phyloP scores from a whole-genome alignment of 169 alveolate species.

The Condylostoma magnum region DNA sequence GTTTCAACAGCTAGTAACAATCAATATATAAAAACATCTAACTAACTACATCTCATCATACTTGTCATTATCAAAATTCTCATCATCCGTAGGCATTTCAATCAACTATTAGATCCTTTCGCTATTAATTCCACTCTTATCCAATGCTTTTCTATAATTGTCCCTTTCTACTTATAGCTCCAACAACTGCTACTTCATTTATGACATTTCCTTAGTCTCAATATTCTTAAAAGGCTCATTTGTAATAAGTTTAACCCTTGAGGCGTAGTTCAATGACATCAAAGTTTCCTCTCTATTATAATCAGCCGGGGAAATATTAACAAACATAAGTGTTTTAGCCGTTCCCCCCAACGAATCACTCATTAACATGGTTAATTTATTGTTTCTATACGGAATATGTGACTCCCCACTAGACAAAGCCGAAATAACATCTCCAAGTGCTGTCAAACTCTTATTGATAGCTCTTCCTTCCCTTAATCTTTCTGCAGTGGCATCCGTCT shows the following conservation, averaged over 20 bases:
- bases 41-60: constrained; percentile 26
- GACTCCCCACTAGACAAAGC: constrained; percentile 76
- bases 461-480: constrained; percentile 81
- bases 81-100: neutral
- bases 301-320: constrained; percentile 87
- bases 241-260: constrained; percentile 82
- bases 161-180: constrained; percentile 20
- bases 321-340: constrained; percentile 89
- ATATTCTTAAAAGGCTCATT: constrained; percentile 69
- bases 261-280: constrained; percentile 81
- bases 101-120: neutral
- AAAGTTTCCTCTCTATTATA: constrained; percentile 83
- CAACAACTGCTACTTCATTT: neutral
- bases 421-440: constrained; percentile 89
- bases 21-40: too few relatives aligned
- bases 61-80: constrained; percentile 17
- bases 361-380: constrained; percentile 86
- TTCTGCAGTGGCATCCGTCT: constrained; percentile 64
- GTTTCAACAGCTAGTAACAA: too few relatives aligned
- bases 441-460: constrained; percentile 83
- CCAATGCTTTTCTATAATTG: constrained; percentile 6
- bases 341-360: constrained; percentile 91
- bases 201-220: constrained; percentile 34
- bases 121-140: neutral
- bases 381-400: constrained; percentile 86